These are phyloP conservation scores for Nakaseomyces bracarensis DNA, from an alignment of 1,139 yeast species.

Conservation along the genomic window DNA sequence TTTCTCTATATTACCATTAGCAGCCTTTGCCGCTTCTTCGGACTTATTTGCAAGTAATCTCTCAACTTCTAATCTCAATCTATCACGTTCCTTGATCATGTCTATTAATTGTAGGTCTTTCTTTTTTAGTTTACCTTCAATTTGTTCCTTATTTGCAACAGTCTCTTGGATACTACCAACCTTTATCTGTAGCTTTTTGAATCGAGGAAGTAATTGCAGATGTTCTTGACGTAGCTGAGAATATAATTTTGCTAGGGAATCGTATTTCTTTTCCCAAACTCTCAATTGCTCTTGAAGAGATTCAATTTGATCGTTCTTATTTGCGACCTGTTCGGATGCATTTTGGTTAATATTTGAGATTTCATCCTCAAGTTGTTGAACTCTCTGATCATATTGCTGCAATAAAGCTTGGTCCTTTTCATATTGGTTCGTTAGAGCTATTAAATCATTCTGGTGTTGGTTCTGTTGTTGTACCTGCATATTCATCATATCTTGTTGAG, in stretches of 20 bases:
- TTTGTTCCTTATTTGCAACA: constrained; percentile 70
- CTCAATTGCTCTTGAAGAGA: constrained; percentile 67
- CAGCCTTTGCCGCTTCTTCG: constrained; percentile 10
- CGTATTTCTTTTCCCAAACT: constrained; percentile 82
- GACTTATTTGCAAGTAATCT: constrained; percentile 28
- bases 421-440: constrained; percentile 69
- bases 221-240: constrained; percentile 92
- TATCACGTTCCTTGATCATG: constrained; percentile 79
- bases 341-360: constrained; percentile 53
- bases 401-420: constrained; percentile 79
- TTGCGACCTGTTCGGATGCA: constrained; percentile 64
- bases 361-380: constrained; percentile 73
- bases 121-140: constrained; percentile 76
- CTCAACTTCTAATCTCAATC: constrained; percentile 79
- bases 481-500: constrained; percentile 18
- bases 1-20: constrained; percentile 21
- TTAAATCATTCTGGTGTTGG: constrained; percentile 70
- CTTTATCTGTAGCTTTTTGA: constrained; percentile 78
- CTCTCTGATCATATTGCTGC: constrained; percentile 83
- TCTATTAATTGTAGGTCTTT: constrained; percentile 86
- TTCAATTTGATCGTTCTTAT: constrained; percentile 67
- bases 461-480: constrained; percentile 49
- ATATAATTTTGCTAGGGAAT: constrained; percentile 79
- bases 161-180: constrained; percentile 93
- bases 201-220: constrained; percentile 65